Evolutionary conservation across 1,139 yeast genomes (phyloP).

Genomic region (Geotrichum restrictum): DNA sequence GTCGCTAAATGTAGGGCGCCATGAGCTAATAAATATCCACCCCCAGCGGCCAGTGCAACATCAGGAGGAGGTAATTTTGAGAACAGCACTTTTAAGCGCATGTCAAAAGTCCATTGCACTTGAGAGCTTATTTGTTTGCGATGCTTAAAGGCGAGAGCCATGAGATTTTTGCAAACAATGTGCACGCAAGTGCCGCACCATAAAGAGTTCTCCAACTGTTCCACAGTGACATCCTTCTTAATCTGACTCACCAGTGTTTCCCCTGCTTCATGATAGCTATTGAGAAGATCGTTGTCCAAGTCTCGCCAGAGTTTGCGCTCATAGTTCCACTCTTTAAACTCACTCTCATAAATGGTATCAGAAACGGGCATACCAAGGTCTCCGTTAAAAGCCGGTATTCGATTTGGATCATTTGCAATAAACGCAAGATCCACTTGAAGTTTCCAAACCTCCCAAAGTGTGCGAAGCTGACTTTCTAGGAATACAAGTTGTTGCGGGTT

Average conservation of each 20-base stretch:
- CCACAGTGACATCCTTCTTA: neutral
- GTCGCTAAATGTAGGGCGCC: constrained; percentile 8
- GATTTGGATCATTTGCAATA: constrained; percentile 1
- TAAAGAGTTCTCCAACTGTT: neutral
- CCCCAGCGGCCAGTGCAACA: neutral
- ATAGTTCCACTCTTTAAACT: constrained; percentile 24
- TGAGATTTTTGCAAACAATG: constrained; percentile 7
- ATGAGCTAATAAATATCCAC: constrained; percentile 3
- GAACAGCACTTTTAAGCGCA: neutral
- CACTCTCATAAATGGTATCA: constrained; percentile 22
- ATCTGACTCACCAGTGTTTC: neutral
- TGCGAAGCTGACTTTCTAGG: constrained; percentile 23
- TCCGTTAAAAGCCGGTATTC: constrained; percentile 24
- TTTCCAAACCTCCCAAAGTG: constrained; percentile 27
- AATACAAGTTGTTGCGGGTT: constrained; percentile 21
- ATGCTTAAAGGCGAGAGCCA: constrained; percentile 5
- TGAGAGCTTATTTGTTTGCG: neutral
- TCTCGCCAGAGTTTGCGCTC: constrained; percentile 24
- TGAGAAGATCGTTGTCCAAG: constrained; percentile 24
- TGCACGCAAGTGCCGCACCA: constrained; percentile 8
- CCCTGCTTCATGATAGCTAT: neutral
- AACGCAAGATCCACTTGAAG: constrained; percentile 20
- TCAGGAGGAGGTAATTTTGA: constrained; percentile 1
- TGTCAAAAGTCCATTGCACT: neutral
- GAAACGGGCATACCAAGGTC: constrained; percentile 25